Percentiles rank a stretch among this genome's conserved stretches.
These are phyloP conservation scores for Artemisia argyi DNA, from an alignment of 129 eudicot species.

Conservation along the genomic window DNA sequence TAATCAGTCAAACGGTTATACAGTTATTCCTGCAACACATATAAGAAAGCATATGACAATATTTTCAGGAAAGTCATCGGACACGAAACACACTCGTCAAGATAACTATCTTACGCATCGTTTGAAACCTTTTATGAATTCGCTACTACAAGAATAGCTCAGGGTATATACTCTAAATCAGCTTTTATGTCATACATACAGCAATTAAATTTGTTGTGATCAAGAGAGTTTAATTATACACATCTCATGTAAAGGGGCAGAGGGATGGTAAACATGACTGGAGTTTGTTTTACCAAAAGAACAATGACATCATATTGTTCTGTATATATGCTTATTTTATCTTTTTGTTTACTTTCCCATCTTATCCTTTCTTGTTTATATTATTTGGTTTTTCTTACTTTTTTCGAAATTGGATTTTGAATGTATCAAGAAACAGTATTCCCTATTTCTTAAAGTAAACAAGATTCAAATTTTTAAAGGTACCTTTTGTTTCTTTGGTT, in stretches of 20 bases:
- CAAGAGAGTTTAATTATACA: not conserved
- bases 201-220: not conserved
- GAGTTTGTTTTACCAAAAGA: conserved; percentile 6
- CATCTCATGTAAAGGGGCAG: not conserved
- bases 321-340: conserved; percentile 8
- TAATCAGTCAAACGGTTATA: no score
- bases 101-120: not conserved
- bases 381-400: conserved; percentile 33
- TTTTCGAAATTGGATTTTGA: conserved; percentile 54
- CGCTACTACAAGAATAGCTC: not conserved
- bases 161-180: not conserved
- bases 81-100: not conserved
- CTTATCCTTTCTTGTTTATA: conserved; percentile 34
- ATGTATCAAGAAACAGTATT: conserved; percentile 53
- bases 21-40: not conserved
- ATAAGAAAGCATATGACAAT: not conserved
- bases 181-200: not conserved
- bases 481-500: conserved; percentile 41
- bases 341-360: conserved; percentile 24
- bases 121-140: not conserved
- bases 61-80: not conserved
- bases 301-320: conserved; percentile 24
- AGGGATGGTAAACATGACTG: conserved; percentile 8
- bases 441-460: conserved; percentile 33
- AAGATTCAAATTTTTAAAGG: conserved; percentile 38